phyloP scores from a whole-genome alignment of 305 asterid genomes.

The Fraxinus greggii region DNA sequence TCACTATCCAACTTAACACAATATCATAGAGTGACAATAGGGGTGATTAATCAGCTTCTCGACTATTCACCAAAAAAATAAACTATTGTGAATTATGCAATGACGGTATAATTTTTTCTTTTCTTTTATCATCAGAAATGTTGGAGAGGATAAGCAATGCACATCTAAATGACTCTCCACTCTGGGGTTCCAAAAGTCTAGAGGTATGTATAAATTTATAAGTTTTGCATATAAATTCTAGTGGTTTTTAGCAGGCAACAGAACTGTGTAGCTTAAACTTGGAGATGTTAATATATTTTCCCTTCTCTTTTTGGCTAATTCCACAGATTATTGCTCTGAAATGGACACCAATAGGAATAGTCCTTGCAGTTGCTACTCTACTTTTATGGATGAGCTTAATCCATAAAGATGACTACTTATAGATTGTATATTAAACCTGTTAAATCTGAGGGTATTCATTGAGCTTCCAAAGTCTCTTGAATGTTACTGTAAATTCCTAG shows the following conservation, averaged over 20 bases:
- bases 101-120: neutral
- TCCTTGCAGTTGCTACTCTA: conserved; percentile 35
- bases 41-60: neutral
- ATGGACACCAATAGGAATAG: conserved; percentile 51
- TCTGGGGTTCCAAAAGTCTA: conserved; percentile 56
- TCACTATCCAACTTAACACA: neutral
- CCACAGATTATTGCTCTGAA: conserved; percentile 47
- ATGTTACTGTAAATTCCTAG: neutral
- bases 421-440: neutral
- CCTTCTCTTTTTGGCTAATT: neutral
- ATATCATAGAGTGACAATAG: neutral
- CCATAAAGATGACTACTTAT: conserved; percentile 28
- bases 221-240: neutral
- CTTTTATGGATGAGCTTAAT: conserved; percentile 38
- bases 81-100: neutral
- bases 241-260: neutral
- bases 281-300: neutral
- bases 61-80: neutral
- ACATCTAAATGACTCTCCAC: conserved; percentile 36
- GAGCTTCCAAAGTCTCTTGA: neutral
- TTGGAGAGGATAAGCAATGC: conserved; percentile 36
- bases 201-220: conserved; percentile 36
- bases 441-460: neutral
- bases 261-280: neutral
- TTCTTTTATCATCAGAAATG: conserved; percentile 30